These are phyloP conservation scores for Trichoderma orchidacearum DNA, from an alignment of 495 filamentous ascomycete species.

Conservation along the genomic window DNA sequence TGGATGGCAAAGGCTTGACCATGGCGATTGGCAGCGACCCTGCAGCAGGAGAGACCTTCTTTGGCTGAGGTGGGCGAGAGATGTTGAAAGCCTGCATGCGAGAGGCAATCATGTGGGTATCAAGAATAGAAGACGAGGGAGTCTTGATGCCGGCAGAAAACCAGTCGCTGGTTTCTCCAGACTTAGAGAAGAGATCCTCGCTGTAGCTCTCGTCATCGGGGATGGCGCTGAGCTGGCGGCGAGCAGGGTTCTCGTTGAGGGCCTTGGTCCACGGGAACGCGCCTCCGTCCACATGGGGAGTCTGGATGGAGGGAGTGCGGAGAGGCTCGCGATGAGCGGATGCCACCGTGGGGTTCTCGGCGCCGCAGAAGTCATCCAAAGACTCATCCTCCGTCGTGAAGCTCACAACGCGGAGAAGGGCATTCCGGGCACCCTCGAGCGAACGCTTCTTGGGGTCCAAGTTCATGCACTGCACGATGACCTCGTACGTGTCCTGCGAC, in stretches of 20 bases:
- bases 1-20: conserved; percentile 44
- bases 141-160: conserved; percentile 51
- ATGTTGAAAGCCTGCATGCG: conserved; percentile 47
- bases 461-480: conserved; percentile 74
- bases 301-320: conserved; percentile 88
- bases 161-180: conserved; percentile 62
- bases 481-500: conserved; percentile 94
- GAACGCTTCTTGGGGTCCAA: conserved; percentile 85
- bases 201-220: conserved; percentile 59
- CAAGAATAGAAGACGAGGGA: conserved; percentile 64
- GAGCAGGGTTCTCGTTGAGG: conserved; percentile 61
- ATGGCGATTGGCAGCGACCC: conserved; percentile 66
- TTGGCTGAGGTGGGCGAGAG: conserved; percentile 21
- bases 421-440: conserved; percentile 58
- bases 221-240: conserved; percentile 81
- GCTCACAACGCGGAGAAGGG: conserved; percentile 62
- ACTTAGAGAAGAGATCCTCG: conserved; percentile 82
- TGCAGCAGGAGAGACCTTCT: conserved; percentile 36
- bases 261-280: conserved; percentile 94
- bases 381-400: conserved; percentile 83
- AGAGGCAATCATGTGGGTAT: conserved; percentile 62
- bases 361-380: conserved; percentile 87
- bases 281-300: conserved; percentile 62
- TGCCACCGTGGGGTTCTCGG: conserved; percentile 55
- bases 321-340: conserved; percentile 90